Percentiles rank a stretch among this genome's conserved stretches.
phyloP scores from a whole-genome alignment of 345 rosid species.

The Eutrema yunnanense region DNA sequence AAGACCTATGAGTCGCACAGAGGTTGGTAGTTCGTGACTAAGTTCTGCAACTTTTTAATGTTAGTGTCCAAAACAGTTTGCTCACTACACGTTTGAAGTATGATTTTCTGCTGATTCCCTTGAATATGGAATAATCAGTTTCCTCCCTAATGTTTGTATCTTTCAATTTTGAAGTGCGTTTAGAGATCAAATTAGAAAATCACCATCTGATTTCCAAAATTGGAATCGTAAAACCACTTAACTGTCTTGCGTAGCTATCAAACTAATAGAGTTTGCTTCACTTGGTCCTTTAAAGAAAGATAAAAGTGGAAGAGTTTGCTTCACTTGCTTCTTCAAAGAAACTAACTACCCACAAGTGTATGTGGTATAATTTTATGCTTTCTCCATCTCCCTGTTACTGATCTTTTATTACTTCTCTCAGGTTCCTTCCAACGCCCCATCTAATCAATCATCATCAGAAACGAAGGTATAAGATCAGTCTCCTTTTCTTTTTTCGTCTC shows the following conservation, averaged over 20 bases:
- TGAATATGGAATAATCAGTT: not conserved
- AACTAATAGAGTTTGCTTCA: not conserved
- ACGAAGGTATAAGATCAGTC: slow-evolving; percentile 41
- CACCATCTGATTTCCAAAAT: not conserved
- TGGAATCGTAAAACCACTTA: not conserved
- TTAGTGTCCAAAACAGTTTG: not conserved
- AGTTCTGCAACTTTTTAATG: not conserved
- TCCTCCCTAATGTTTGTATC: not conserved
- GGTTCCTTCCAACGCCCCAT: slow-evolving; percentile 65
- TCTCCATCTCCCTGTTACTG: not conserved
- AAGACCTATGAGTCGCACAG: slow-evolving; percentile 83
- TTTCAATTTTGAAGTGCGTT: not conserved
- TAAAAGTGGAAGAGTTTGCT: not conserved
- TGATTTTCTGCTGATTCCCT: not conserved
- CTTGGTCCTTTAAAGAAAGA: not conserved
- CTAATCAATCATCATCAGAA: slow-evolving; percentile 40
- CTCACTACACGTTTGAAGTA: not conserved
- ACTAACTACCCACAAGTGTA: not conserved
- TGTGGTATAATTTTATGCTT: not conserved
- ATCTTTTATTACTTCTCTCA: slow-evolving; percentile 24
- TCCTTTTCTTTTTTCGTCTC: not conserved
- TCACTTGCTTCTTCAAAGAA: not conserved
- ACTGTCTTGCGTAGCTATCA: not conserved
- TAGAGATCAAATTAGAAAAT: not conserved
- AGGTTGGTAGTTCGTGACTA: slow-evolving; percentile 46